Percentiles rank a stretch among this genome's conserved stretches.
These are phyloP conservation scores for Heterotrichella gracilis DNA, from an alignment of 352 stramenopile genomes.

Conservation along the genomic window DNA sequence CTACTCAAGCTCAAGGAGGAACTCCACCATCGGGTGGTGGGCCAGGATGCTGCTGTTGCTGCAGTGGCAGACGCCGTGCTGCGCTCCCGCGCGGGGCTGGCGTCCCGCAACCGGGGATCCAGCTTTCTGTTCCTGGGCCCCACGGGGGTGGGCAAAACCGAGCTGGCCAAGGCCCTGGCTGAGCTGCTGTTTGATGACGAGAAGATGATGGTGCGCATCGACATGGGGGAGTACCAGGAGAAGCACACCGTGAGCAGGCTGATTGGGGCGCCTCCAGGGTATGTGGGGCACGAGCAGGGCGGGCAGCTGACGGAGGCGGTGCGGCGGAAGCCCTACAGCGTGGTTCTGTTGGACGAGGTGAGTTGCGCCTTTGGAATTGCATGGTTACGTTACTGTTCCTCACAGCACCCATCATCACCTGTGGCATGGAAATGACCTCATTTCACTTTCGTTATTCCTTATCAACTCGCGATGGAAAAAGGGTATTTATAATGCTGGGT, in stretches of 20 bases:
- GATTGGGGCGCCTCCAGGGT: slow-evolving; percentile 66
- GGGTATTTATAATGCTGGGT: too few relatives aligned
- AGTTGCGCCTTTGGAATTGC: too few relatives aligned
- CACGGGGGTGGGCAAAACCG: slow-evolving; percentile 29
- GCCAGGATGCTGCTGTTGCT: slow-evolving; percentile 25
- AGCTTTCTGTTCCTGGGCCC: neutral
- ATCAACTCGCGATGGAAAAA: too few relatives aligned
- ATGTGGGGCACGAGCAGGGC: slow-evolving; percentile 64
- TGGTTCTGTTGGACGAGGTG: neutral
- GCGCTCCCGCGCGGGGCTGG: slow-evolving; percentile 51
- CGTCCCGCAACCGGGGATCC: slow-evolving; percentile 21
- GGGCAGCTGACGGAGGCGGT: slow-evolving; percentile 76
- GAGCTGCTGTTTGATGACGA: slow-evolving; percentile 68
- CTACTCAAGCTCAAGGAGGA: neutral
- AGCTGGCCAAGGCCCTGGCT: slow-evolving; percentile 63
- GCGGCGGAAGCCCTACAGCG: slow-evolving; percentile 53
- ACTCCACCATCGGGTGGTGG: neutral
- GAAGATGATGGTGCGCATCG: slow-evolving; percentile 65
- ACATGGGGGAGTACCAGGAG: slow-evolving; percentile 92
- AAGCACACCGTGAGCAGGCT: slow-evolving; percentile 57
- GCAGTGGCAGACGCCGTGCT: slow-evolving; percentile 56
- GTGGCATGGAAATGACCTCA: too few relatives aligned
- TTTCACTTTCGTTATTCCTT: too few relatives aligned
- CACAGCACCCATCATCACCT: too few relatives aligned
- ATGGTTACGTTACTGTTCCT: too few relatives aligned